These are phyloP conservation scores for Symbiodinium pilosum DNA, from an alignment of 73 alveolate species.

Conservation along the genomic window DNA sequence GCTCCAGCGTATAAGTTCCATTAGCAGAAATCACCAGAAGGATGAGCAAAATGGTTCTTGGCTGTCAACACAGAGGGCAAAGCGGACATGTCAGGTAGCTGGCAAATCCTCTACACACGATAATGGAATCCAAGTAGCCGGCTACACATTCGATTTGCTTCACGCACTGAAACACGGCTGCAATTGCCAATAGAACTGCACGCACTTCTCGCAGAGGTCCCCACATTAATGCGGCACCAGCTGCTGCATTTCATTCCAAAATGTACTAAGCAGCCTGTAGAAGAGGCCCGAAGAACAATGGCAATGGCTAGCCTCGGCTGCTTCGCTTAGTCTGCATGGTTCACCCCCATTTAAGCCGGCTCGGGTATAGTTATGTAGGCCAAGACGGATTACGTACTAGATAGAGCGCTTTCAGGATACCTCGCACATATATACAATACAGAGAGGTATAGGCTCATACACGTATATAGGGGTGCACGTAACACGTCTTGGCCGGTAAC, in stretches of 20 bases:
- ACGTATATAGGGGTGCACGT: not conserved
- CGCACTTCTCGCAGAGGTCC: not conserved
- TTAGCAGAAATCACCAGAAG: not conserved
- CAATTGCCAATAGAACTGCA: not conserved
- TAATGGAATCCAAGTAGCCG: not conserved
- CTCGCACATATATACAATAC: not conserved
- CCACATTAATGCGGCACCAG: not conserved
- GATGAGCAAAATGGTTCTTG: not conserved
- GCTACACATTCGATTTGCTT: not conserved
- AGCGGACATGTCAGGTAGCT: no score
- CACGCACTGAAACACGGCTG: not conserved
- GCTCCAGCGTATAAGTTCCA: not conserved
- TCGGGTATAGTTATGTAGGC: no score
- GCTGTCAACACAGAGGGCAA: not conserved
- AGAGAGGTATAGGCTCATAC: no score
- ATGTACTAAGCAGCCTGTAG: not conserved
- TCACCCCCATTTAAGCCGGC: not conserved
- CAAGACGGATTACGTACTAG: no score
- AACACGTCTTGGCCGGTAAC: not conserved
- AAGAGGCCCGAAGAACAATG: not conserved
- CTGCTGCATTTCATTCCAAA: not conserved
- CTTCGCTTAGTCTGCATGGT: not conserved
- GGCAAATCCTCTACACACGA: no score
- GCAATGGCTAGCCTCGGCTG: not conserved
- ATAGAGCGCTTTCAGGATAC: no score